Percentiles rank a stretch among this genome's conserved stretches.
phyloP scores from a whole-genome alignment of 2,329 filamentous ascomycete species.

The Exophiala sp. region DNA sequence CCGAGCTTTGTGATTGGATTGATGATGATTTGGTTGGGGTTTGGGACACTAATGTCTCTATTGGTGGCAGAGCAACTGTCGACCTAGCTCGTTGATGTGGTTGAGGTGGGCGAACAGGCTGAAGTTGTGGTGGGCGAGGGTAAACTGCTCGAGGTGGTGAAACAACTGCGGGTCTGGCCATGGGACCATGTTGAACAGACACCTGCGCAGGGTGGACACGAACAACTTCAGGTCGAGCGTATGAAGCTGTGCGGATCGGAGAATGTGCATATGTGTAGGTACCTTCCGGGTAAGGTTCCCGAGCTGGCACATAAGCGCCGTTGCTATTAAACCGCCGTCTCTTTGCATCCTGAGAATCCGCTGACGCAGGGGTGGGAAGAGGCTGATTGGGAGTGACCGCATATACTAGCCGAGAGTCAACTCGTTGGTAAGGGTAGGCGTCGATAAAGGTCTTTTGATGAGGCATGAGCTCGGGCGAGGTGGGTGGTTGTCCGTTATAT shows the following conservation, averaged over 20 bases:
- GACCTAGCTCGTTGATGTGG: slow-evolving; percentile 40
- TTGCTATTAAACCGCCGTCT: slow-evolving; percentile 58
- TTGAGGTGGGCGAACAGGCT: slow-evolving; percentile 38
- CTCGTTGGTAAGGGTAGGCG: slow-evolving; percentile 19
- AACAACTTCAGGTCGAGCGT: slow-evolving; percentile 25
- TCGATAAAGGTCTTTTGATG: slow-evolving; percentile 16
- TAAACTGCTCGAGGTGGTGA: slow-evolving; percentile 23
- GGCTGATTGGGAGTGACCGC: slow-evolving; percentile 17
- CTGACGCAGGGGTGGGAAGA: slow-evolving; percentile 20
- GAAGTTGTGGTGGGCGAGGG: slow-evolving; percentile 27
- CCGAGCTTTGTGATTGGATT: slow-evolving; percentile 21
- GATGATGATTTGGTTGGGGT: slow-evolving; percentile 27
- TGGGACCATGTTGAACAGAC: slow-evolving; percentile 8
- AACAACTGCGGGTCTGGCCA: slow-evolving; percentile 24
- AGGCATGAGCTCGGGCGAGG: slow-evolving; percentile 15
- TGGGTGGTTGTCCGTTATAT: slow-evolving; percentile 8
- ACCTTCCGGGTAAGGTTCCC: slow-evolving; percentile 33
- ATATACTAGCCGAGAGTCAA: slow-evolving; percentile 25
- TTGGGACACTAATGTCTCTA: slow-evolving; percentile 41
- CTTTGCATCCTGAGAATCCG: slow-evolving; percentile 53
- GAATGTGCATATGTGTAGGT: slow-evolving; percentile 30
- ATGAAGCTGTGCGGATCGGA: slow-evolving; percentile 34
- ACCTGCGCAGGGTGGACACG: slow-evolving; percentile 6
- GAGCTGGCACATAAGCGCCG: slow-evolving; percentile 39
- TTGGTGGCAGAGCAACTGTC: slow-evolving; percentile 52